phyloP scores from a whole-genome alignment of 2,329 filamentous ascomycete species.

The Neobulgaria alba region DNA sequence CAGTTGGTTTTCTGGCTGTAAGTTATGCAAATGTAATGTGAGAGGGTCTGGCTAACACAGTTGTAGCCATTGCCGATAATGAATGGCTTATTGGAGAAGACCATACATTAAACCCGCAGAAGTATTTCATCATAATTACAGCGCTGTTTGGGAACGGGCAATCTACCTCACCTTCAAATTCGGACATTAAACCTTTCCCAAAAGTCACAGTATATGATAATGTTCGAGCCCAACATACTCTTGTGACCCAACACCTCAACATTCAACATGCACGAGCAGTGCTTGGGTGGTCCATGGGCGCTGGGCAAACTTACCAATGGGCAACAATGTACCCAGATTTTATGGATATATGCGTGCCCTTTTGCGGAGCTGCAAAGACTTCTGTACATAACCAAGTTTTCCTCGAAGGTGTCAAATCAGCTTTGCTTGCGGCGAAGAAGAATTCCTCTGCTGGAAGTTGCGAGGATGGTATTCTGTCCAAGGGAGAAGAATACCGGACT shows the following conservation, averaged over 20 bases:
- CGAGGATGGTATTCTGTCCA: constrained; percentile 34
- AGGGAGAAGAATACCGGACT: constrained; percentile 32
- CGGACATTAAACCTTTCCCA: constrained; percentile 48
- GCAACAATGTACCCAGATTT: constrained; percentile 42
- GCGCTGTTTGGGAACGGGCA: constrained; percentile 63
- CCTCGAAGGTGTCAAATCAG: constrained; percentile 53
- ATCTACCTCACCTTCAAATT: constrained; percentile 60
- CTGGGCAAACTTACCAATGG: constrained; percentile 58
- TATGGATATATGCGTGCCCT: constrained; percentile 54
- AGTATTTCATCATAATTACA: constrained; percentile 61
- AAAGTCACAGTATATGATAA: constrained; percentile 60
- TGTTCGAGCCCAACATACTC: constrained; percentile 54
- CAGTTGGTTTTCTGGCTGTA: constrained; percentile 62
- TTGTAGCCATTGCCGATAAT: constrained; percentile 53
- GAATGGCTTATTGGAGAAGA: constrained; percentile 55
- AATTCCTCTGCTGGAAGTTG: constrained; percentile 42
- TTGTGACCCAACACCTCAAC: constrained; percentile 55
- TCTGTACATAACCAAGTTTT: constrained; percentile 61
- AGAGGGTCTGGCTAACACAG: constrained; percentile 6
- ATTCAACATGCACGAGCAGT: constrained; percentile 54
- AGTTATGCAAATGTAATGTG: constrained; percentile 14
- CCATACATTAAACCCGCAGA: constrained; percentile 49
- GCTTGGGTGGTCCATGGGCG: constrained; percentile 65
- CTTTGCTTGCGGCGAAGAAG: constrained; percentile 49
- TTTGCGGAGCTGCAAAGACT: constrained; percentile 57